phyloP scores from a whole-genome alignment of 164 flowering plant genomes.

The Brasenia schreberi region DNA sequence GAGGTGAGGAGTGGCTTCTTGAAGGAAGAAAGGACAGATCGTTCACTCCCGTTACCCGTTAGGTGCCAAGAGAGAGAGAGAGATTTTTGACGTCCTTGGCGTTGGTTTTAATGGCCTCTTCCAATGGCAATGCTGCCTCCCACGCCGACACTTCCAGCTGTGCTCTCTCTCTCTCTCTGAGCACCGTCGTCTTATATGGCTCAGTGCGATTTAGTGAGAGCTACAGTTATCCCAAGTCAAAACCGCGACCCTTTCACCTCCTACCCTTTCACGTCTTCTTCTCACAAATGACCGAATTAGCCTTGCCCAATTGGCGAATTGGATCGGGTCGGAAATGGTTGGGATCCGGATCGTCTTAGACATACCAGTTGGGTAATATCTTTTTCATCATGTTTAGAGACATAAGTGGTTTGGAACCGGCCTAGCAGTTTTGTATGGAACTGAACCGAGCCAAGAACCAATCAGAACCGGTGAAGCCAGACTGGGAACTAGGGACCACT shows the following conservation, averaged over 20 bases:
- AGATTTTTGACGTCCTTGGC: background rate
- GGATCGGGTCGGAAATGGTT: no score
- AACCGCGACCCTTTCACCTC: background rate
- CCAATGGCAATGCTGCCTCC: background rate
- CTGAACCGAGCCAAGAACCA: no score
- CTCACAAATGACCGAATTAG: background rate
- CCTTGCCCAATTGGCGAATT: no score
- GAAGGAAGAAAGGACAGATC: background rate
- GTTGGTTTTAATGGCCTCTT: background rate
- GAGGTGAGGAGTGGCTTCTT: background rate
- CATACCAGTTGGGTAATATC: no score
- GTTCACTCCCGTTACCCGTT: background rate
- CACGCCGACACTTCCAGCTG: constrained; percentile 12
- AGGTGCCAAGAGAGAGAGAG: background rate
- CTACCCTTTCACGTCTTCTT: background rate
- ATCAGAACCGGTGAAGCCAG: no score
- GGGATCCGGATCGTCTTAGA: no score
- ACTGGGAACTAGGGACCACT: no score
- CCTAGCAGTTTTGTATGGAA: no score
- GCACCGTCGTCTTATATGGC: no score
- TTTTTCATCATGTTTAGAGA: no score
- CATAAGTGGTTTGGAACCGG: no score
- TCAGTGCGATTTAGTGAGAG: no score
- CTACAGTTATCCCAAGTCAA: background rate
- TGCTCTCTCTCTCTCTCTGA: background rate